Evolutionary conservation across 1,284 basidiomycete species (phyloP), one percentile per base, ranked within the genome.

Genomic region (Exsudoporus floridanus): DNA sequence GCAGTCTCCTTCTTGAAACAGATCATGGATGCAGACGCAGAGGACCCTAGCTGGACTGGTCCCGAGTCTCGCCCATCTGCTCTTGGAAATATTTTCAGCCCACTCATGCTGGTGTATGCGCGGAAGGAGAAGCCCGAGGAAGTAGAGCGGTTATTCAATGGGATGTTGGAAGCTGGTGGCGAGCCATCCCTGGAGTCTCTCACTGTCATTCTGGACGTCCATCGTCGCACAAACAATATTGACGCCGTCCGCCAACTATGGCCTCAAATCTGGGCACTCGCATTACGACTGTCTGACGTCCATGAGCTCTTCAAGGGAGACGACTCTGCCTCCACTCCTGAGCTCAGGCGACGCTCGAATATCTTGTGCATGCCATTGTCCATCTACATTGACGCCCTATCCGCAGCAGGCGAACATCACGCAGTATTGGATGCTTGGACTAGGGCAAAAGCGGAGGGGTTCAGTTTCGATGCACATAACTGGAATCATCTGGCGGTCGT

Each of bases 401-500:
- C 91, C 4, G 72, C 76, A 2, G 81, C 80, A 0, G 88, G 87
- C 2, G 69, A 73, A 35, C 86, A 92, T 63, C 57, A 68, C 8
- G 80, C 86, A 51, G 80, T 97, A 36, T 81, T 86, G 18, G 66
- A 71, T 12, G 74, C 81, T 0, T 98, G 96, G 95, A 71, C 76
- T 16, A 66, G 74, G 28, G 80, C 92, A 43, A 79, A 82, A 56
- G 59, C 72, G 7, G 70, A 77, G n/a, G 92, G 92, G 2, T 90
- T 96, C 60, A 78, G 78, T 4, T 94, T 95, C 65, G 93, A 98
- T 66, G 81, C 90, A 12, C 85, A 90, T 61, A 98, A 98, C 71
- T 99, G 93, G 90, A 98, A 98, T 66, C 86, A 92, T 63, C 77
- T 96, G 23, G 81, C 79, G 23, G 75, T 86, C 4, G 89, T 88